These are phyloP conservation scores for Furcasterigmium sp. DNA, from an alignment of 2,329 filamentous ascomycete genomes.

Conservation along the genomic window DNA sequence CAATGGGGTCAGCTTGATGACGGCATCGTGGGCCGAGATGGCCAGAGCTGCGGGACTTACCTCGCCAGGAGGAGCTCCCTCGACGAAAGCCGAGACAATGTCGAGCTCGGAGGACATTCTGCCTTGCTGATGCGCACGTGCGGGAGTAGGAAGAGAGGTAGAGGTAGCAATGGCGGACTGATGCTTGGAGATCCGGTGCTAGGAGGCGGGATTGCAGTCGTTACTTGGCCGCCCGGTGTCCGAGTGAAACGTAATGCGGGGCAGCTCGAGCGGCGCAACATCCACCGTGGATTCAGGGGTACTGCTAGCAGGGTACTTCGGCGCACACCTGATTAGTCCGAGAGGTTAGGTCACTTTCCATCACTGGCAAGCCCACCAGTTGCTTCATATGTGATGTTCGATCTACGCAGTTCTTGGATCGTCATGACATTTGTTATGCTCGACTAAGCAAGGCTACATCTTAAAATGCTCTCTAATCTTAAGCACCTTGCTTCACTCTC, in stretches of 20 bases:
- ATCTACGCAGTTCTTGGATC: too few species aligned
- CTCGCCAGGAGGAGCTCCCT: slow-evolving; percentile 94
- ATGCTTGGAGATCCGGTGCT: background rate
- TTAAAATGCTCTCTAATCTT: too few species aligned
- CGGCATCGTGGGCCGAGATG: slow-evolving; percentile 5
- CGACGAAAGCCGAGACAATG: slow-evolving; percentile 78
- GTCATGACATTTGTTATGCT: too few species aligned
- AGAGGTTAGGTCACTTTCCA: too few species aligned
- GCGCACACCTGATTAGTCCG: too few species aligned
- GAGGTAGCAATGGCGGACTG: background rate
- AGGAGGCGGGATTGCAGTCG: background rate
- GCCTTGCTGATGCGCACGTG: background rate
- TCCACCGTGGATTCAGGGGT: too few species aligned
- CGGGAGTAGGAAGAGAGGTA: background rate
- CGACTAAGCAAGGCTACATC: too few species aligned
- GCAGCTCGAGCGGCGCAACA: too few species aligned
- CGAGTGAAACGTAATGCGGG: slow-evolving; percentile 13
- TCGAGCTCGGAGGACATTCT: slow-evolving; percentile 38
- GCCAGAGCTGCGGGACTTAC: slow-evolving; percentile 43
- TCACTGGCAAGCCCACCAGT: too few species aligned
- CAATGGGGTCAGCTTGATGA: slow-evolving; percentile 13
- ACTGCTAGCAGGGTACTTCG: too few species aligned
- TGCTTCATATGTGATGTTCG: too few species aligned
- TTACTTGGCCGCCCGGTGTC: too few species aligned
- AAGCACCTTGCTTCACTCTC: slow-evolving; percentile 11